phyloP scores from a whole-genome alignment of 345 rosid species.

The Streptanthus diversifolius region DNA sequence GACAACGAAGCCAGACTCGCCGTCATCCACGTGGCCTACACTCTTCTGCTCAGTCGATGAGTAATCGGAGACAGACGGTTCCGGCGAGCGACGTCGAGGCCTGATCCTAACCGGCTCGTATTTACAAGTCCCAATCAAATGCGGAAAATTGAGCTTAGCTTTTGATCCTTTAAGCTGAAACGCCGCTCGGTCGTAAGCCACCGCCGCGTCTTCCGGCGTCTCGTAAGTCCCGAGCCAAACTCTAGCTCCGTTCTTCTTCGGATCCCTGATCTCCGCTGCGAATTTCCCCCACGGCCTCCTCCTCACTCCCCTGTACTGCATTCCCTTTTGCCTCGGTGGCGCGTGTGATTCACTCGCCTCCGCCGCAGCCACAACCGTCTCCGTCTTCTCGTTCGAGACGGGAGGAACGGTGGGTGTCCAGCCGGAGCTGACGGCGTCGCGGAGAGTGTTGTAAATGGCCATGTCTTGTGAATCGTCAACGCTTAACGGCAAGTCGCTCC shows the following conservation, averaged over 20 bases:
- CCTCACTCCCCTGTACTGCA: constrained; percentile 46
- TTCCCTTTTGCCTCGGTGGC: constrained; percentile 27
- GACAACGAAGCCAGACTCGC: background rate
- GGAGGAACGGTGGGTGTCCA: constrained; percentile 43
- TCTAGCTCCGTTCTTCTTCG: constrained; percentile 60
- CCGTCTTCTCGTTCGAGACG: background rate
- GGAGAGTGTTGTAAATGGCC: constrained; percentile 49
- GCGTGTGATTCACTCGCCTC: constrained; percentile 9
- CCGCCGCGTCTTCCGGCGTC: constrained; percentile 61
- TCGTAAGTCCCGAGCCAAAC: constrained; percentile 70
- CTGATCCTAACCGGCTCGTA: constrained; percentile 45
- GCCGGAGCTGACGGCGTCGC: constrained; percentile 49
- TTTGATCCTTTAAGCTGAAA: constrained; percentile 51
- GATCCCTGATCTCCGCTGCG: constrained; percentile 69
- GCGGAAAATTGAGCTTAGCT: constrained; percentile 60
- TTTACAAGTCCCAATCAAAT: constrained; percentile 41
- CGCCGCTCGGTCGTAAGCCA: constrained; percentile 60
- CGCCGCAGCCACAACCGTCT: background rate
- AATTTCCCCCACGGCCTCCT: constrained; percentile 69
- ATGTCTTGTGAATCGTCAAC: constrained; percentile 58
- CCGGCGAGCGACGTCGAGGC: constrained; percentile 44
- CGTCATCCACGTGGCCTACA: constrained; percentile 5
- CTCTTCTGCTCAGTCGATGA: background rate
- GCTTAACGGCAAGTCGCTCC: constrained; percentile 51
- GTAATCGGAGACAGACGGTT: background rate